Percentiles rank a stretch among this genome's conserved stretches.
These are phyloP conservation scores for Forsythia suspensa DNA, from an alignment of 257 asterid genomes.

Conservation along the genomic window DNA sequence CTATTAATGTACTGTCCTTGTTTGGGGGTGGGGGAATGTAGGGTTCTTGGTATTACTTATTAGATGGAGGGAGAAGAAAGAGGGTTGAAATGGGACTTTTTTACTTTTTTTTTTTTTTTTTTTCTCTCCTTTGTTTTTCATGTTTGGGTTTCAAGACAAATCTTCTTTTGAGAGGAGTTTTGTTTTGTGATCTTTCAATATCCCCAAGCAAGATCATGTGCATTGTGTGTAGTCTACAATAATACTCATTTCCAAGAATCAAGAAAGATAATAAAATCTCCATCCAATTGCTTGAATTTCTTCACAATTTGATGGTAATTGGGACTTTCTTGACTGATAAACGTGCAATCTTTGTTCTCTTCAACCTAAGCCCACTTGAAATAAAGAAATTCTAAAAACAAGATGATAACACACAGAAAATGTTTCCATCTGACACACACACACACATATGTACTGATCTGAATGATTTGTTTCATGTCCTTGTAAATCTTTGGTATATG, in stretches of 20 bases:
- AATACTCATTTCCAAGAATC: slow-evolving; percentile 12
- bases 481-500: not conserved
- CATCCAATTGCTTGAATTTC: not conserved
- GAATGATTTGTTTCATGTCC: slow-evolving; percentile 2
- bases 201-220: slow-evolving; percentile 61
- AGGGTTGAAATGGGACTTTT: not conserved
- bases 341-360: slow-evolving; percentile 1
- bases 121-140: not conserved
- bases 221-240: slow-evolving; percentile 23
- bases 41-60: not conserved
- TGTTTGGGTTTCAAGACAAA: slow-evolving; percentile 22
- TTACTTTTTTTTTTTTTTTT: not conserved
- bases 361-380: not conserved
- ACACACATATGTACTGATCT: slow-evolving; percentile 24
- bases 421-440: slow-evolving; percentile 6
- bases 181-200: slow-evolving; percentile 44
- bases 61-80: not conserved
- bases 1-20: slow-evolving; percentile 26
- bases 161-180: slow-evolving; percentile 39
- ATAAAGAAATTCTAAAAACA: slow-evolving; percentile 14
- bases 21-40: not conserved
- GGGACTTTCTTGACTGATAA: not conserved
- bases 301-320: not conserved
- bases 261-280: not conserved
- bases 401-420: slow-evolving; percentile 28